Conservation (phyloP, 129 eudicot species). For the Dittrichia graveolens region DNA sequence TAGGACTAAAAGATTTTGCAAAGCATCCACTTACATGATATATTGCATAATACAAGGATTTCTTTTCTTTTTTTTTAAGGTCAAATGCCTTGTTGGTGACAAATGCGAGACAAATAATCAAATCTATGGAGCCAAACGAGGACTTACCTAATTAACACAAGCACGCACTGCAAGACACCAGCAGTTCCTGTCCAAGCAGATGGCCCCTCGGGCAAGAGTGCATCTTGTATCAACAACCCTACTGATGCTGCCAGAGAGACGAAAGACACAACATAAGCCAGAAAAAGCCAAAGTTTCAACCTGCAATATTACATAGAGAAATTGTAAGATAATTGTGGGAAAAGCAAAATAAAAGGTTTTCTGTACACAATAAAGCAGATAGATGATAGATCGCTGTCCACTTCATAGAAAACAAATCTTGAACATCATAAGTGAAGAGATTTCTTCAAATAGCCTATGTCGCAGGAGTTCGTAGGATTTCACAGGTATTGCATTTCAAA, state of each 20-base stretch:
- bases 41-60: not conserved
- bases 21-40: not conserved
- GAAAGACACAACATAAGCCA: slow-evolving; percentile 90
- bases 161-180: slow-evolving; percentile 94
- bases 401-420: too few species aligned
- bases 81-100: not conserved
- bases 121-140: not conserved
- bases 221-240: slow-evolving; percentile 90
- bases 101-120: not conserved
- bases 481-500: too few species aligned
- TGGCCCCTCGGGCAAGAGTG: slow-evolving; percentile 75
- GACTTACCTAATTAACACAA: slow-evolving; percentile 76
- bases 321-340: slow-evolving; percentile 13
- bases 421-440: too few species aligned
- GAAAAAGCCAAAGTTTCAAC: slow-evolving; percentile 96
- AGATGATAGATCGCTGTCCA: not conserved
- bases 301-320: slow-evolving; percentile 45
- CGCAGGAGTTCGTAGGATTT: too few species aligned
- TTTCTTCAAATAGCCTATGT: too few species aligned
- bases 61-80: not conserved
- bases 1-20: not conserved
- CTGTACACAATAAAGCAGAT: not conserved
- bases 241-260: slow-evolving; percentile 97
- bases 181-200: slow-evolving; percentile 98
- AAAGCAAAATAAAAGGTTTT: not conserved